Evolutionary conservation across 2,329 filamentous ascomycete species (phyloP), one percentile per base, ranked within the genome.

Genomic region (Epichloe bromicola): DNA sequence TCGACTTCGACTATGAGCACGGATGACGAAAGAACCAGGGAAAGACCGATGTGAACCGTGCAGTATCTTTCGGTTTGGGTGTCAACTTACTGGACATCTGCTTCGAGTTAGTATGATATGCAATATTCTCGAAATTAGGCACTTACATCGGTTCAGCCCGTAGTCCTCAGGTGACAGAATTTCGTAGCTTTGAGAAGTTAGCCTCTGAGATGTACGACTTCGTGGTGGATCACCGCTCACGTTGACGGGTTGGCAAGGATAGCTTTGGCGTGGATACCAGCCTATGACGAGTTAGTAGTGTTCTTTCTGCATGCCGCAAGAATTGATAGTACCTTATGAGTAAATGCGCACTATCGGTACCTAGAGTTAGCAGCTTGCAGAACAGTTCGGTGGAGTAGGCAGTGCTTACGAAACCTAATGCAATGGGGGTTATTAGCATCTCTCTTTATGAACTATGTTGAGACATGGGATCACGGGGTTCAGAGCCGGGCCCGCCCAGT

Each of bases 111-210:
- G 46, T 41, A 48, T n/a, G 5, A 48, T 36, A 3, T 41, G 15
- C 7, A 36, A 6, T 19, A 15, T 4, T 41, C 37, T 34, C 4
- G 14, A 2, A 10, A 17, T 1, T 6, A 42, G 7, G 8, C 15
- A 48, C 46, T 48, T 48, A 48, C 37, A 48, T 49, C 54, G 53
- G 40, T 30, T 45, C 41, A 57, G 38, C 14, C 56, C 57, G 47
- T 53, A 56, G 20, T 94, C 86, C 52, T 79, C 79, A 2, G 90
- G 90, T 68, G 91, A 85, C 68, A 95, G 85, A 63, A 94, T 94
- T 70, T 93, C 87, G 70, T 94, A 94, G 42, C 88, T 93, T 50
- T 3, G 59, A 54, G 43, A 8, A 36, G 46, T 48, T 41, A 48
- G 46, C 30, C 8, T 41, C 12, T 20, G 12, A 7, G 8, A 23